phyloP scores from a whole-genome alignment of 345 rosid species.

The Syzygium oleosum region DNA sequence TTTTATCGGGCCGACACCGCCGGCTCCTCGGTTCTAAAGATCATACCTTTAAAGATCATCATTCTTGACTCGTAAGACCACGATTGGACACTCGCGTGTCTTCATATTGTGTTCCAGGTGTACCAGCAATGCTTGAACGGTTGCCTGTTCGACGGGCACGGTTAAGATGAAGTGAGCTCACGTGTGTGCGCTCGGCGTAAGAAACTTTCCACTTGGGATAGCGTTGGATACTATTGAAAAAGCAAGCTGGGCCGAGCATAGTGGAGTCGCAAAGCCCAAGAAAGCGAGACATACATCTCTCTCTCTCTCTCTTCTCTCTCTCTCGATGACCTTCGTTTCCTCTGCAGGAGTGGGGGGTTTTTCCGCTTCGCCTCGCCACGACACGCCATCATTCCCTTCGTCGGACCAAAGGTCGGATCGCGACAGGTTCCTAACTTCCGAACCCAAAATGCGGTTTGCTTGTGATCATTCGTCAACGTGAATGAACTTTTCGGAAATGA shows the following conservation, averaged over 20 bases:
- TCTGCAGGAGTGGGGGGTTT: background rate
- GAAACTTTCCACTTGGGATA: background rate
- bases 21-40: background rate
- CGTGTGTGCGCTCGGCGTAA: fast-evolving
- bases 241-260: background rate
- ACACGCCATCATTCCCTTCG: background rate
- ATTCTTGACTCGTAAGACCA: background rate
- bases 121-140: background rate
- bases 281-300: background rate
- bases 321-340: background rate
- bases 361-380: background rate
- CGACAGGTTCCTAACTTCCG: background rate
- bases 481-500: background rate
- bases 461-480: background rate
- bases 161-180: background rate
- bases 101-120: background rate
- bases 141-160: background rate
- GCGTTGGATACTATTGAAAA: background rate
- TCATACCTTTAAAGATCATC: background rate
- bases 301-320: background rate
- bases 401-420: background rate
- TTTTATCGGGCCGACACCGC: background rate
- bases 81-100: background rate
- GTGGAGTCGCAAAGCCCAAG: background rate
- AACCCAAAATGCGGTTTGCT: background rate